Percentiles rank a stretch among this genome's conserved stretches.
These are phyloP conservation scores for Pisolithus tinctorius DNA, from an alignment of 768 basidiomycete species.

Conservation along the genomic window DNA sequence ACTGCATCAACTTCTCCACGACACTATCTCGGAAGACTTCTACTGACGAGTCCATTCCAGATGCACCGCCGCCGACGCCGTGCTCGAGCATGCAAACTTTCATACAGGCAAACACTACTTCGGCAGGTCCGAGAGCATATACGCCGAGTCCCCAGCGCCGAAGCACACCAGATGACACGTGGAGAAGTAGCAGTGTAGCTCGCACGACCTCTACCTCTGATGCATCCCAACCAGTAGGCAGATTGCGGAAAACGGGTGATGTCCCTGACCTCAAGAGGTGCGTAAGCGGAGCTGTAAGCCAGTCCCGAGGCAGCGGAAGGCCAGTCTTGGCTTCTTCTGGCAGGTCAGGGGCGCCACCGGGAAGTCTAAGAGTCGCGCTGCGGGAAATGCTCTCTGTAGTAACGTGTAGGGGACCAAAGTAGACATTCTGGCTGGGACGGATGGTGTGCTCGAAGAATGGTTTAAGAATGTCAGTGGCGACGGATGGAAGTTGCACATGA, in stretches of 20 bases:
- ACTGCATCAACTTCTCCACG: constrained; percentile 53
- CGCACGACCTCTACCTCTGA: constrained; percentile 75
- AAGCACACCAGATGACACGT: constrained; percentile 42
- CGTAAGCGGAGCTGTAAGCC: constrained; percentile 63
- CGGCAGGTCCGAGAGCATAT: constrained; percentile 22
- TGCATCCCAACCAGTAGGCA: constrained; percentile 69
- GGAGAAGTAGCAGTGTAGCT: constrained; percentile 57
- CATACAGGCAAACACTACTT: constrained; percentile 73
- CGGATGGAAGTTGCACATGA: constrained; percentile 16
- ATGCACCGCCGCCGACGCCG: constrained; percentile 31
- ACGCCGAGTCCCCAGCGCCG: constrained; percentile 32
- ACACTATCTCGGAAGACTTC: constrained; percentile 78
- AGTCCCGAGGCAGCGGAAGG: constrained; percentile 51
- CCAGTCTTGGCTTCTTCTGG: constrained; percentile 22
- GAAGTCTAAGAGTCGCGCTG: constrained; percentile 49
- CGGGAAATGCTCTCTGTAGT: constrained; percentile 50
- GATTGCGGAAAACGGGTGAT: constrained; percentile 57
- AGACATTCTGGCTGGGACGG: constrained; percentile 31
- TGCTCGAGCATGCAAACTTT: constrained; percentile 96
- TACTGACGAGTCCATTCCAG: constrained; percentile 34
- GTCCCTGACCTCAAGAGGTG: constrained; percentile 77
- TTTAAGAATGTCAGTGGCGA: constrained; percentile 25
- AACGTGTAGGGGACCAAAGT: constrained; percentile 45
- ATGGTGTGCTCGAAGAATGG: constrained; percentile 56
- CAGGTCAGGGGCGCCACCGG: constrained; percentile 6